phyloP scores from a whole-genome alignment of 768 basidiomycete genomes.

The Mycena leptocephala region DNA sequence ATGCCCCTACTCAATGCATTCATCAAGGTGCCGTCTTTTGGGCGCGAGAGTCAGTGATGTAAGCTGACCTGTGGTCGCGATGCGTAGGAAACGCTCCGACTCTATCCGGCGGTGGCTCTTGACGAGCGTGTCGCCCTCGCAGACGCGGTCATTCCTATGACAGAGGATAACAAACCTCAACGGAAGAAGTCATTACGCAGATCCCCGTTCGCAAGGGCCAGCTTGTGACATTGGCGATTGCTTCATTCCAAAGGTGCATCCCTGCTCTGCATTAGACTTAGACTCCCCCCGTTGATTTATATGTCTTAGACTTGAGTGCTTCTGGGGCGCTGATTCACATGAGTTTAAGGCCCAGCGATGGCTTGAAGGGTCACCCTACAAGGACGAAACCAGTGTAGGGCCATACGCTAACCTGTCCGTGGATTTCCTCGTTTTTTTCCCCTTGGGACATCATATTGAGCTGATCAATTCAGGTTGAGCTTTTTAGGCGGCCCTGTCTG shows the following conservation, averaged over 20 bases:
- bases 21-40: constrained; percentile 19
- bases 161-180: background rate
- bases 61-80: background rate
- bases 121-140: constrained; percentile 13
- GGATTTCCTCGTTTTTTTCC: background rate
- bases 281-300: background rate
- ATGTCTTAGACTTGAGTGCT: background rate
- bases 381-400: background rate
- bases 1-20: constrained; percentile 29
- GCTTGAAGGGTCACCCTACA: too few relatives aligned
- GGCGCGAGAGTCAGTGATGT: background rate
- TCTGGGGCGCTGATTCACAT: constrained; percentile 24
- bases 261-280: background rate
- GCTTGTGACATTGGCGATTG: background rate
- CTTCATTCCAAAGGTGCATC: constrained; percentile 22
- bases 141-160: constrained; percentile 17
- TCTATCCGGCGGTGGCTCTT: constrained; percentile 19
- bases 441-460: background rate
- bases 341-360: background rate
- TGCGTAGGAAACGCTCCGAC: constrained; percentile 23
- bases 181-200: background rate
- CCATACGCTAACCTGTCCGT: constrained; percentile 26
- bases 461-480: background rate
- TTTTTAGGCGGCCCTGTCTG: constrained; percentile 20
- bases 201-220: constrained; percentile 28